A percentile compares a stretch with the other conserved stretches of the same genome.
These are phyloP conservation scores for Aspergillus sp. DNA, from an alignment of 2,329 filamentous ascomycete genomes.

Conservation along the genomic window DNA sequence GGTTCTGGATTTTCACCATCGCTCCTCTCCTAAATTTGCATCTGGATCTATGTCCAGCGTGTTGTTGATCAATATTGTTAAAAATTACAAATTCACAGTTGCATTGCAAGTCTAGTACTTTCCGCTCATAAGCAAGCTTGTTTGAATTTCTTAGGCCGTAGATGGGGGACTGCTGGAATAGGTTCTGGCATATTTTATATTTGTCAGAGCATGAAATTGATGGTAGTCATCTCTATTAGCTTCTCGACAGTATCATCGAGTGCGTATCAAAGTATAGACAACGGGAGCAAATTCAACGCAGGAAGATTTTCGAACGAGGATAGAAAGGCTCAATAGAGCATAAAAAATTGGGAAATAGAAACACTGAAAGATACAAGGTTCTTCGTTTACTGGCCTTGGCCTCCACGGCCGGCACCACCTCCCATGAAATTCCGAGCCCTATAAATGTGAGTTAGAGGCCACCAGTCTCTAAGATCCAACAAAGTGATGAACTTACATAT, in stretches of 20 bases:
- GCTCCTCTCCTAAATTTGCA: conserved; percentile 32
- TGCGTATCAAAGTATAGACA: not conserved
- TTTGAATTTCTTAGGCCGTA: not conserved
- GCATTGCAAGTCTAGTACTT: not conserved
- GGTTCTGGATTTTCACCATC: conserved; percentile 16
- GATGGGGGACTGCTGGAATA: not conserved
- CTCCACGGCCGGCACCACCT: conserved; percentile 34
- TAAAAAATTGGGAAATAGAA: not conserved
- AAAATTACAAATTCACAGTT: not conserved
- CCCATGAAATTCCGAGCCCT: conserved; percentile 71
- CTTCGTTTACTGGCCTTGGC: conserved; percentile 16
- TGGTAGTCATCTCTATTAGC: conserved; percentile 6
- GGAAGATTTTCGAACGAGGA: not conserved
- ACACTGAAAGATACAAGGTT: conserved; percentile 1
- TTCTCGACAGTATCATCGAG: conserved; percentile 3
- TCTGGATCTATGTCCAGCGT: conserved; percentile 19
- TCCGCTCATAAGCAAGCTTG: not conserved
- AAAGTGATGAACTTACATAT: conserved; percentile 68
- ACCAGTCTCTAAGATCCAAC: not conserved
- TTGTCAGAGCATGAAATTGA: not conserved
- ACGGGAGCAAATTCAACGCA: not conserved
- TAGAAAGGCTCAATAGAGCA: not conserved
- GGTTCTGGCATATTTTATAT: not conserved
- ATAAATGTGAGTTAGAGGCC: conserved; percentile 14
- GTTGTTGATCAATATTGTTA: conserved; percentile 1